Conservation (phyloP, 225 moss, liverwort and hornwort species). For the Polytrichum commune region DNA sequence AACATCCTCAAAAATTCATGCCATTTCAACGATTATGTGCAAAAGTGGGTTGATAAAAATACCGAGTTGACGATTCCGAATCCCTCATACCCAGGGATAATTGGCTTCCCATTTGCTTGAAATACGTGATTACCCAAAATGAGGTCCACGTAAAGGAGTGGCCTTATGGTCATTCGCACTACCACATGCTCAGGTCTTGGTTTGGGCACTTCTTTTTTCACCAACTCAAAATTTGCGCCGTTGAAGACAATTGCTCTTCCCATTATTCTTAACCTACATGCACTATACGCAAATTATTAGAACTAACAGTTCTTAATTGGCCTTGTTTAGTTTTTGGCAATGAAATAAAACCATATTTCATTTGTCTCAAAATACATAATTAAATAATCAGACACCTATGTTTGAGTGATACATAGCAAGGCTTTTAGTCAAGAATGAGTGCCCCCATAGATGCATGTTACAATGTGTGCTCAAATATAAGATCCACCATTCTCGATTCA, state of each 20-base stretch:
- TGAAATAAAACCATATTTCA: too few relatives aligned
- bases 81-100: constrained; percentile 33
- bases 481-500: too few relatives aligned
- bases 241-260: constrained; percentile 15
- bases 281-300: too few relatives aligned
- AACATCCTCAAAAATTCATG: not conserved
- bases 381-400: too few relatives aligned
- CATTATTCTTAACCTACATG: not conserved
- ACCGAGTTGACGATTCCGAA: constrained; percentile 30
- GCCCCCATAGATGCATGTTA: too few relatives aligned
- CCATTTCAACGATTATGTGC: not conserved
- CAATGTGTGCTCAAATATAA: too few relatives aligned
- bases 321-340: too few relatives aligned
- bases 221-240: constrained; percentile 12
- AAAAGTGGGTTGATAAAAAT: not conserved
- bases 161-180: constrained; percentile 27
- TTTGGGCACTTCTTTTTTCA: constrained; percentile 20
- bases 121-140: not conserved
- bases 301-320: too few relatives aligned
- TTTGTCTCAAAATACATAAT: too few relatives aligned
- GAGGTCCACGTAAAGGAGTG: constrained; percentile 19
- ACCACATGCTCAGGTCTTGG: constrained; percentile 21
- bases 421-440: too few relatives aligned
- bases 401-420: too few relatives aligned
- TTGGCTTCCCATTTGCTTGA: constrained; percentile 2